phyloP scores from a whole-genome alignment of 495 filamentous ascomycete genomes.

The Aspergillus bridgeri region DNA sequence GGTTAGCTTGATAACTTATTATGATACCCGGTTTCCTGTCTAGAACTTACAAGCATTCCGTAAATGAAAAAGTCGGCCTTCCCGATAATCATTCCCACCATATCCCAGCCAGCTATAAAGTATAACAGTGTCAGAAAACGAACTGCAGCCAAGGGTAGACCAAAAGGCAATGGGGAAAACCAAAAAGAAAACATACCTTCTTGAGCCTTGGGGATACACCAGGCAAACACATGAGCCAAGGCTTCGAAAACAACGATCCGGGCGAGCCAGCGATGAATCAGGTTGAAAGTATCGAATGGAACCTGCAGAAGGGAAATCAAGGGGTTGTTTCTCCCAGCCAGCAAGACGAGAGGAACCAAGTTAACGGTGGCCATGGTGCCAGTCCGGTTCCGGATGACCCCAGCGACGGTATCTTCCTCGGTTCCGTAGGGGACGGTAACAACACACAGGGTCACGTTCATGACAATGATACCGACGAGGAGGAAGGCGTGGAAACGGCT shows the following conservation, averaged over 20 bases:
- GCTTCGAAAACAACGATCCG: constrained; percentile 66
- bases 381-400: constrained; percentile 64
- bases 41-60: constrained; percentile 48
- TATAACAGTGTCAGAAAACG: constrained; percentile 12
- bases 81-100: constrained; percentile 45
- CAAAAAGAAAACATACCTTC: constrained; percentile 43
- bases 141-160: background rate
- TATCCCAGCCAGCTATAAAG: constrained; percentile 54
- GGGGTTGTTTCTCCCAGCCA: constrained; percentile 68
- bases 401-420: constrained; percentile 42
- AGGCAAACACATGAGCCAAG: constrained; percentile 59
- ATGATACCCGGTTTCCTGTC: background rate
- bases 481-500: constrained; percentile 77
- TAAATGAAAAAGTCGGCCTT: constrained; percentile 55
- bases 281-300: constrained; percentile 74
- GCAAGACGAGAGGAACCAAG: constrained; percentile 69
- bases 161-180: background rate
- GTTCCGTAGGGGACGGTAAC: constrained; percentile 60
- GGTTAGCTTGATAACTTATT: constrained; percentile 8
- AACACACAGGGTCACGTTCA: constrained; percentile 76
- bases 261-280: constrained; percentile 76
- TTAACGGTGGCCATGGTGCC: constrained; percentile 75
- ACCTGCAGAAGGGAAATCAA: constrained; percentile 61
- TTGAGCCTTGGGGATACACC: constrained; percentile 65
- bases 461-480: constrained; percentile 64